Evolutionary conservation across 352 stramenopile species (phyloP).

Genomic region (Phytophthora citricola): DNA sequence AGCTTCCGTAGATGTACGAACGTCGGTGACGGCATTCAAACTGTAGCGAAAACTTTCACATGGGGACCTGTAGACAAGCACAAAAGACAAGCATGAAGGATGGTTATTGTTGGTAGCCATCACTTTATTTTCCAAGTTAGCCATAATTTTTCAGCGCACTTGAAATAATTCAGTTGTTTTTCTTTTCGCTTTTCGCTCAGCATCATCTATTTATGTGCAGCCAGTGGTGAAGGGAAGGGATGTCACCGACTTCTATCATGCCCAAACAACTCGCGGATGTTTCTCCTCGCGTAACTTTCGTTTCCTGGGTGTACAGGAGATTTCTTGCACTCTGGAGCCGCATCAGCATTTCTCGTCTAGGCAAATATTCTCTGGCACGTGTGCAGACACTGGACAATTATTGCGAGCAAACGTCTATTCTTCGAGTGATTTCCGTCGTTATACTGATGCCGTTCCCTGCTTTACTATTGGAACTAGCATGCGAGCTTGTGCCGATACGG

Average conservation of each 20-base stretch:
- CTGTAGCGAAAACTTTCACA: not conserved
- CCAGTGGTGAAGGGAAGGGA: not conserved
- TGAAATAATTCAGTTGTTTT: no score
- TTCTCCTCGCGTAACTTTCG: not conserved
- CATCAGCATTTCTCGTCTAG: not conserved
- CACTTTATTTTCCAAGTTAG: no score
- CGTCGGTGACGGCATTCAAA: not conserved
- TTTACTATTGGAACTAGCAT: slow-evolving; percentile 9
- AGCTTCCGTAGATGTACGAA: not conserved
- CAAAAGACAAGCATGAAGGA: no score
- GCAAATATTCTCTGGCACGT: not conserved
- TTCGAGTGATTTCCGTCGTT: slow-evolving; percentile 10
- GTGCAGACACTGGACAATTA: slow-evolving; percentile 1
- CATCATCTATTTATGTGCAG: not conserved
- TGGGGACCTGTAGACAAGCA: no score
- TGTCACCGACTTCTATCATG: no score
- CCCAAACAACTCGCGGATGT: no score
- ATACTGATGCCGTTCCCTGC: slow-evolving; percentile 12
- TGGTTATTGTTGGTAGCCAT: no score
- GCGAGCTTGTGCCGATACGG: slow-evolving; percentile 15
- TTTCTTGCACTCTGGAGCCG: not conserved
- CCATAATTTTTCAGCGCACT: no score
- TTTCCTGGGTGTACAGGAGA: not conserved
- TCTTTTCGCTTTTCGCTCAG: no score
- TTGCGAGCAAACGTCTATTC: not conserved